phyloP scores from a whole-genome alignment of 495 filamentous ascomycete genomes.

The Aspergillus bridgeri region DNA sequence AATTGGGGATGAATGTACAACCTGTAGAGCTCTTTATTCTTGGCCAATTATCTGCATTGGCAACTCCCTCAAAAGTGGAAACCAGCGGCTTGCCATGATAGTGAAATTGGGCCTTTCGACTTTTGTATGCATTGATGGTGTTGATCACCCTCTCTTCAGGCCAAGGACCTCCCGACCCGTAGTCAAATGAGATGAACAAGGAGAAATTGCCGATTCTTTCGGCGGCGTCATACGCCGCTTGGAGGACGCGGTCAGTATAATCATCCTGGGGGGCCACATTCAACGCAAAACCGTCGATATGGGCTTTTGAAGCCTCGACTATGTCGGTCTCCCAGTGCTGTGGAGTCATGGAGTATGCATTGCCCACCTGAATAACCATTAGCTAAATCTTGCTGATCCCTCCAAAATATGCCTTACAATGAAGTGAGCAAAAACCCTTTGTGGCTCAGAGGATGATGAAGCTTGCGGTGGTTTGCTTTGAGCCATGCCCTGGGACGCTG shows the following conservation, averaged over 20 bases:
- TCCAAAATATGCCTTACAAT: slow-evolving; percentile 20
- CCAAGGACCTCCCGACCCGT: slow-evolving; percentile 55
- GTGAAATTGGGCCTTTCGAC: slow-evolving; percentile 49
- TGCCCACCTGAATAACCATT: slow-evolving; percentile 23
- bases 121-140: slow-evolving; percentile 57
- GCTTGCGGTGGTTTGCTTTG: slow-evolving; percentile 7
- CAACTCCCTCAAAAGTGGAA: slow-evolving; percentile 67
- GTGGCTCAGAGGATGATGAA: slow-evolving; percentile 11
- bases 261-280: slow-evolving; percentile 58
- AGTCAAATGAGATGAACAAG: slow-evolving; percentile 70
- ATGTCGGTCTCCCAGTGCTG: slow-evolving; percentile 61
- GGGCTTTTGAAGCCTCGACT: slow-evolving; percentile 51
- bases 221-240: slow-evolving; percentile 54
- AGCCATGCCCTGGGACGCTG: slow-evolving; percentile 9
- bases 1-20: slow-evolving; percentile 60
- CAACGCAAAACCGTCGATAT: slow-evolving; percentile 71
- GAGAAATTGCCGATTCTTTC: slow-evolving; percentile 51
- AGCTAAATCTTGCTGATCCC: not conserved
- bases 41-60: slow-evolving; percentile 55
- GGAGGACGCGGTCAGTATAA: slow-evolving; percentile 47
- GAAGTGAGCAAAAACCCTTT: slow-evolving; percentile 37
- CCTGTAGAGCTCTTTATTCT: slow-evolving; percentile 49
- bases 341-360: slow-evolving; percentile 27
- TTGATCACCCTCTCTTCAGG: slow-evolving; percentile 48
- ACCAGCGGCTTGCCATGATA: slow-evolving; percentile 59